Percentiles rank a stretch among this genome's conserved stretches.
Evolutionary conservation across 1,139 yeast species (phyloP).

Genomic region (Yarrowia galli): DNA sequence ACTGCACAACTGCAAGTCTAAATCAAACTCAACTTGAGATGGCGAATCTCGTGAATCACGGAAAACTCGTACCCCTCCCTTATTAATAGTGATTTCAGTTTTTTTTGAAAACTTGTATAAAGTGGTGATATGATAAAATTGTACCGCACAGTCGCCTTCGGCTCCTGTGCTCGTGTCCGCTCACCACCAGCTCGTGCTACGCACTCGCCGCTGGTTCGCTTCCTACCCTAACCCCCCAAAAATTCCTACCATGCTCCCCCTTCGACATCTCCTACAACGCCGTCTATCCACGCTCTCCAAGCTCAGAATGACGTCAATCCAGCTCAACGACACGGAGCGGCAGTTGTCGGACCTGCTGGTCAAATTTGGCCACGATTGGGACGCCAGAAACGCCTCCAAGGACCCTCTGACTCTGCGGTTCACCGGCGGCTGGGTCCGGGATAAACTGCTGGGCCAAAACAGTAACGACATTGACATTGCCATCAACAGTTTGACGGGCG

Average conservation of each 20-base stretch:
- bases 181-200: no score
- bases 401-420: constrained; percentile 60
- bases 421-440: constrained; percentile 99
- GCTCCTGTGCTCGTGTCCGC: no score
- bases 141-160: no score
- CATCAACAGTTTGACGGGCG: constrained; percentile 81
- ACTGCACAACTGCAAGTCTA: no score
- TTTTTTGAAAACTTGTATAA: no score
- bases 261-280: neutral
- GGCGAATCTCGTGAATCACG: no score
- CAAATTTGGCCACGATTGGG: constrained; percentile 45
- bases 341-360: constrained; percentile 57
- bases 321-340: constrained; percentile 58
- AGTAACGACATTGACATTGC: constrained; percentile 94
- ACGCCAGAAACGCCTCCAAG: constrained; percentile 26
- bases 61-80: no score
- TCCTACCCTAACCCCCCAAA: constrained; percentile 5
- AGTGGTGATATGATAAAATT: no score
- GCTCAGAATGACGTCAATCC: constrained; percentile 46
- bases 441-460: constrained; percentile 78
- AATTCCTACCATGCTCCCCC: constrained; percentile 2
- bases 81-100: no score
- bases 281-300: neutral
- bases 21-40: no score
- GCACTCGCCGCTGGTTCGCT: neutral